A percentile compares a stretch with the other conserved stretches of the same genome.
Evolutionary conservation across 345 rosid genomes (phyloP).

Genomic region (Salix arbutifolia): DNA sequence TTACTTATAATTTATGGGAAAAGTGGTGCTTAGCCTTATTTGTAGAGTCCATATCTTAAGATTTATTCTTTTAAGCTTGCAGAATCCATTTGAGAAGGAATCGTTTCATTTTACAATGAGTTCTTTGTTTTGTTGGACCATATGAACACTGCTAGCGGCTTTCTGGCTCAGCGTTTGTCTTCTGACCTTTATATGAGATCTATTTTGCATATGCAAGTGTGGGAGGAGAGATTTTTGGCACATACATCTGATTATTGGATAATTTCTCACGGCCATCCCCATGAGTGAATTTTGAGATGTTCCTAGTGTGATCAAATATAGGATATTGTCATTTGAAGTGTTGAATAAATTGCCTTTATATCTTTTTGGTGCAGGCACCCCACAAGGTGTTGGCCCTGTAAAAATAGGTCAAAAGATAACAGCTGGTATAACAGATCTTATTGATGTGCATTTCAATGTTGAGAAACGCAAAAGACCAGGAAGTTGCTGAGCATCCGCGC

Average conservation of each 20-base stretch:
- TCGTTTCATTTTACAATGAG: not conserved
- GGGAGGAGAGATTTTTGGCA: not conserved
- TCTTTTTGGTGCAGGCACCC: slow-evolving; percentile 61
- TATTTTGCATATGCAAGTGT: not conserved
- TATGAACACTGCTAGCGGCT: not conserved
- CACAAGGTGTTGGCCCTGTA: slow-evolving; percentile 85
- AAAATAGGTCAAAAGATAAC: slow-evolving; percentile 79
- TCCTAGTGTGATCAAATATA: not conserved
- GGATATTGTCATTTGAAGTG: not conserved
- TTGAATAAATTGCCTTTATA: slow-evolving; percentile 4
- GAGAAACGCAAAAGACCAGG: slow-evolving; percentile 47
- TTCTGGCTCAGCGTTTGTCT: not conserved
- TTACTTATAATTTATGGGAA: not conserved
- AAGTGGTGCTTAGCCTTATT: not conserved
- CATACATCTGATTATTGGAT: not conserved
- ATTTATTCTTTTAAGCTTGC: not conserved
- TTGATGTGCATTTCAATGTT: slow-evolving; percentile 56
- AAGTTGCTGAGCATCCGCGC: slow-evolving; percentile 14
- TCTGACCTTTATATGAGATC: not conserved
- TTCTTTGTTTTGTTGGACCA: not conserved
- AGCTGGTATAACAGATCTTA: slow-evolving; percentile 74
- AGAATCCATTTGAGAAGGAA: not conserved
- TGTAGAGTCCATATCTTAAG: not conserved
- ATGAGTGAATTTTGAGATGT: not conserved
- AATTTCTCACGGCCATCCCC: not conserved